Evolutionary conservation across 2,329 filamentous ascomycete species (phyloP).

Genomic region (Fusarium liriodendri): DNA sequence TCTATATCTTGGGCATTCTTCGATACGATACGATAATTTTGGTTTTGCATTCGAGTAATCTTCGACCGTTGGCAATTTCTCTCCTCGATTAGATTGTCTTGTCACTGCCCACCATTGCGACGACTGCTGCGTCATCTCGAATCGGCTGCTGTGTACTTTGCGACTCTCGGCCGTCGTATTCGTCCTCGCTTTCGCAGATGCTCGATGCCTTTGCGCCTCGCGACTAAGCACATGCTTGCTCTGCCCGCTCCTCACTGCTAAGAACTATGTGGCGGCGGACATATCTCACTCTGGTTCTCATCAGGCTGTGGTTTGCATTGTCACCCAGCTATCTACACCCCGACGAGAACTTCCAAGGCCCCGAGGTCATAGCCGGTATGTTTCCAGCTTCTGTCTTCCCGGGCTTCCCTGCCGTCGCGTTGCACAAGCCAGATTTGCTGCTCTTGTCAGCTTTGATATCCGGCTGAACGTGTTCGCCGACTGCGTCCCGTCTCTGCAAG

Average conservation of each 20-base stretch:
- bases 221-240: conserved; percentile 44
- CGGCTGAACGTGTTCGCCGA: not conserved
- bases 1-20: conserved; percentile 6
- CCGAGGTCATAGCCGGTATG: conserved; percentile 95
- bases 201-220: conserved; percentile 32
- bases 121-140: conserved; percentile 4
- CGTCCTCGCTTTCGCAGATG: conserved; percentile 25
- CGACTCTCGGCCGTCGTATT: conserved; percentile 11
- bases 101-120: conserved; percentile 4
- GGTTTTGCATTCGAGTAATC: not conserved
- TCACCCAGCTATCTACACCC: conserved; percentile 97
- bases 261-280: conserved; percentile 87
- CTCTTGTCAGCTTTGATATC: too few relatives aligned
- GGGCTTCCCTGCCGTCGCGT: not conserved
- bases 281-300: conserved; percentile 85
- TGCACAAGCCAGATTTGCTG: not conserved
- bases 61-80: not conserved
- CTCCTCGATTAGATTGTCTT: not conserved
- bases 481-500: not conserved
- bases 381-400: conserved; percentile 1
- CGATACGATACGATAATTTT: conserved; percentile 14
- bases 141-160: not conserved
- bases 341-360: conserved; percentile 98
- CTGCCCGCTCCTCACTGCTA: conserved; percentile 32
- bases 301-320: conserved; percentile 93